These are phyloP conservation scores for Selenicereus undatus DNA, from an alignment of 148 eudicot species.

Conservation along the genomic window DNA sequence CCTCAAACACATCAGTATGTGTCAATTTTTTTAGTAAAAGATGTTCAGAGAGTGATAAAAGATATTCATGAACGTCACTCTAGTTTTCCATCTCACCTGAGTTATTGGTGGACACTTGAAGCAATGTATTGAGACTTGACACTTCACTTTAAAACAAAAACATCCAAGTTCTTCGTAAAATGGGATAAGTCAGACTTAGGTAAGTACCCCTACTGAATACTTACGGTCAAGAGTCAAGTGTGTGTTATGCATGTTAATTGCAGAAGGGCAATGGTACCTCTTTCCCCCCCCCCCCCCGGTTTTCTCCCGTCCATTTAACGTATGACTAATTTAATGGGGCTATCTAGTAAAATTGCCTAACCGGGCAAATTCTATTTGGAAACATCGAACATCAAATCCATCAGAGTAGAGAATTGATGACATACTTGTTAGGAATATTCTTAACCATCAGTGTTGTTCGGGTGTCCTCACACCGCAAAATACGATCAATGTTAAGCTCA, in stretches of 20 bases:
- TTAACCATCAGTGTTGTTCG: slow-evolving; percentile 75
- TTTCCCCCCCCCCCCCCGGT: no score
- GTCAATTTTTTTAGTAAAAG: background rate
- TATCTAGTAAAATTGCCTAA: background rate
- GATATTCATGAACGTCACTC: background rate
- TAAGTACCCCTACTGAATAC: no score
- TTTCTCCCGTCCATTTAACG: no score
- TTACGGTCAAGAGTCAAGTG: no score
- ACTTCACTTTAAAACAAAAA: background rate
- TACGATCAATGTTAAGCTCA: slow-evolving; percentile 73
- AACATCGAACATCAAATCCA: background rate
- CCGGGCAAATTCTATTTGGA: background rate
- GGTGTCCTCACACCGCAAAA: slow-evolving; percentile 54
- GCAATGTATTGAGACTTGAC: background rate
- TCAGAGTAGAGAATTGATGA: slow-evolving; percentile 9
- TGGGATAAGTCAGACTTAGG: no score
- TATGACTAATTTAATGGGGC: no score
- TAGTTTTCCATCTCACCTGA: no score
- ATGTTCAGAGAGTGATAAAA: background rate
- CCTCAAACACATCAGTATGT: background rate
- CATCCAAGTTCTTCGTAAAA: background rate
- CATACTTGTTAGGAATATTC: slow-evolving; percentile 83
- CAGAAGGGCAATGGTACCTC: no score
- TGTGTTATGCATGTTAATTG: background rate
- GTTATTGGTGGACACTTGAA: no score